phyloP scores from a whole-genome alignment of 1,284 basidiomycete species.

The Cutaneotrichosporon dermatis region DNA sequence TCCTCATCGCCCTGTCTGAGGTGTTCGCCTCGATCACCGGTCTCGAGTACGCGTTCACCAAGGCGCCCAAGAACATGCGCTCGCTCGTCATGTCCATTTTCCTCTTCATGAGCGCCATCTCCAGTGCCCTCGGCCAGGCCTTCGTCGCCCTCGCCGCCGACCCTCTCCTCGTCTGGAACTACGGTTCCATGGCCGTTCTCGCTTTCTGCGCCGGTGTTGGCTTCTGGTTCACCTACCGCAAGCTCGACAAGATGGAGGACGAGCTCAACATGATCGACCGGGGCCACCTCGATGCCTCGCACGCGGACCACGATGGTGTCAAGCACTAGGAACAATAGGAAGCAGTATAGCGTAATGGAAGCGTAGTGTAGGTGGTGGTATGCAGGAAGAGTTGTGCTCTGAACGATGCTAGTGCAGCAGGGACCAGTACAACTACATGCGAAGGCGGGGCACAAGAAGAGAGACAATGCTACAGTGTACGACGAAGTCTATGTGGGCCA shows the following conservation, averaged over 20 bases:
- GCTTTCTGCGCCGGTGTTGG: slow-evolving; percentile 36
- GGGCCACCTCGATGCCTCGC: neutral
- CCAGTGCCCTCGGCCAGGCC: slow-evolving; percentile 47
- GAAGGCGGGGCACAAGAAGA: neutral
- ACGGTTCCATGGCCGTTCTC: slow-evolving; percentile 48
- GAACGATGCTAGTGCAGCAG: too few relatives aligned
- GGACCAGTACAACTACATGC: neutral
- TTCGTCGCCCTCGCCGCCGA: slow-evolving; percentile 39
- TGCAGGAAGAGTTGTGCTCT: too few relatives aligned
- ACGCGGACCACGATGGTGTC: neutral
- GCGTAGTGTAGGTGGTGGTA: neutral
- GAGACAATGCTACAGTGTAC: neutral
- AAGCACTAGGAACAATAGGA: neutral
- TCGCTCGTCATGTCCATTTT: slow-evolving; percentile 46
- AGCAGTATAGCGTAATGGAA: neutral
- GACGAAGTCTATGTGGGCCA: neutral
- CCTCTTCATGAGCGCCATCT: slow-evolving; percentile 51
- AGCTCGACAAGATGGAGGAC: slow-evolving; percentile 32
- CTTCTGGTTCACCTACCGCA: slow-evolving; percentile 16
- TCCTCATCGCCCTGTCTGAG: slow-evolving; percentile 51
- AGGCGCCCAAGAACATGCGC: slow-evolving; percentile 50
- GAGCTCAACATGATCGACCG: slow-evolving; percentile 4
- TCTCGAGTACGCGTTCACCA: slow-evolving; percentile 53
- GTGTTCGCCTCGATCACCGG: slow-evolving; percentile 53
- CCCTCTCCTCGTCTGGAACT: slow-evolving; percentile 49